Evolutionary conservation across 1,139 yeast species (phyloP).

Genomic region (Pichia sp.): DNA sequence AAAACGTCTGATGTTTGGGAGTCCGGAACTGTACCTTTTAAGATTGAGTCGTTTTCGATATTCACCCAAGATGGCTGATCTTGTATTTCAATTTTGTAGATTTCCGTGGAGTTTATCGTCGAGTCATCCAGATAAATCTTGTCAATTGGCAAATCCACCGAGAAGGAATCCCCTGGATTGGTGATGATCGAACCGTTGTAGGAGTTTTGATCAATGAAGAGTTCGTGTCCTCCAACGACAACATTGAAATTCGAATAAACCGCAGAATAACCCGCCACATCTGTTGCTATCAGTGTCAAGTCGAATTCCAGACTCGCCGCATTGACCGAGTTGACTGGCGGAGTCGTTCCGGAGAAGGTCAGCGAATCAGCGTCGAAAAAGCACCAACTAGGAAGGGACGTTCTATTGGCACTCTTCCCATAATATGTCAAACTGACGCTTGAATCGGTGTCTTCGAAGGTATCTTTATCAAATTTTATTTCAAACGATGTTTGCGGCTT

Average conservation of each 20-base stretch:
- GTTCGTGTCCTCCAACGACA: constrained; percentile 80
- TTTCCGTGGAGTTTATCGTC: constrained; percentile 38
- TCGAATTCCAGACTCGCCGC: constrained; percentile 79
- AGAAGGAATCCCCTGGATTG: constrained; percentile 48
- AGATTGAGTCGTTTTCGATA: constrained; percentile 33
- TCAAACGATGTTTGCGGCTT: constrained; percentile 59
- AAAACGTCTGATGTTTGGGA: constrained; percentile 29
- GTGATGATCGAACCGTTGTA: constrained; percentile 53
- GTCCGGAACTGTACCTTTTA: constrained; percentile 55
- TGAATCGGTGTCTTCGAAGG: constrained; percentile 41
- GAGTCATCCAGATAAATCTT: constrained; percentile 53
- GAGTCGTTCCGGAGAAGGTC: constrained; percentile 84
- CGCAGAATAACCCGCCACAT: constrained; percentile 67
- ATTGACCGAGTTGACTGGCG: constrained; percentile 70
- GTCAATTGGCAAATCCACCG: constrained; percentile 51
- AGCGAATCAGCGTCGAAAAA: constrained; percentile 50
- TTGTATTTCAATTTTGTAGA: constrained; percentile 41
- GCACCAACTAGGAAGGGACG: constrained; percentile 91
- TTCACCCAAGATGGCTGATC: constrained; percentile 56
- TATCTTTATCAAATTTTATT: constrained; percentile 49
- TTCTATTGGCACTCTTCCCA: constrained; percentile 72
- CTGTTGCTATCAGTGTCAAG: constrained; percentile 75
- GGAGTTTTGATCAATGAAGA: constrained; percentile 42
- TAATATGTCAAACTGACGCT: constrained; percentile 59
- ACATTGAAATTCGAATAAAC: constrained; percentile 62